phyloP scores from a whole-genome alignment of 495 filamentous ascomycete species.

The Immersiella caudata region DNA sequence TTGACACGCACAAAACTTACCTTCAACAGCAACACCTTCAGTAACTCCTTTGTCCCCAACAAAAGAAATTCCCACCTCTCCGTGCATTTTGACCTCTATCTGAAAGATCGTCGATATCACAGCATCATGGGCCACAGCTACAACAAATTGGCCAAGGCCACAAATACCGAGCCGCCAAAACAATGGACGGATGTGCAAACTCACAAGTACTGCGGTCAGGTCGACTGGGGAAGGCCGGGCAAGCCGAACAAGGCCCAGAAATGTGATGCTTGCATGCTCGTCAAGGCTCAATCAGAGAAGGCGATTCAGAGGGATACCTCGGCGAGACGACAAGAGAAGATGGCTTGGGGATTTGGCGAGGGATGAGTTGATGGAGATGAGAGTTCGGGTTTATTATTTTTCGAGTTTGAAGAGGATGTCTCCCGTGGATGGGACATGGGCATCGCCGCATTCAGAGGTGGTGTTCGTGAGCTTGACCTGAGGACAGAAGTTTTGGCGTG shows the following conservation, averaged over 20 bases:
- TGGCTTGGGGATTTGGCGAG: slow-evolving; percentile 23
- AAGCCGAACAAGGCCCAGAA: slow-evolving; percentile 37
- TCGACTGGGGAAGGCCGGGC: slow-evolving; percentile 28
- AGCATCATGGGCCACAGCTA: slow-evolving; percentile 32
- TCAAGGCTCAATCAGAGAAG: slow-evolving; percentile 30
- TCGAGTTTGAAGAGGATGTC: too few relatives aligned
- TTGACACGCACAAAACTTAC: background rate
- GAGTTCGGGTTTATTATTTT: background rate
- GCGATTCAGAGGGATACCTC: slow-evolving; percentile 21
- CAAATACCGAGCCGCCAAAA: slow-evolving; percentile 23
- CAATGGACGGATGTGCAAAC: slow-evolving; percentile 30
- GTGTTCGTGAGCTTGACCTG: too few relatives aligned
- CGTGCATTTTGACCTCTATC: background rate
- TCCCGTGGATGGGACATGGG: too few relatives aligned
- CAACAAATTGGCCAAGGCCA: slow-evolving; percentile 24
- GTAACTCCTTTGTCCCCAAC: background rate
- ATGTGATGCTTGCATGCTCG: slow-evolving; percentile 30
- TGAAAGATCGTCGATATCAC: too few relatives aligned
- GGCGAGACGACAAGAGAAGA: slow-evolving; percentile 30
- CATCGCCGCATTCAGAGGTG: too few relatives aligned
- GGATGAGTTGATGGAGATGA: background rate
- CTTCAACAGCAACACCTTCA: background rate
- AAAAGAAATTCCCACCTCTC: background rate
- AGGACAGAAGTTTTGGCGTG: too few relatives aligned
- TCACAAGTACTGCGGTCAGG: slow-evolving; percentile 37